Conservation (phyloP, 2,329 filamentous ascomycete species). For the Fragosphaeria purpurea region DNA sequence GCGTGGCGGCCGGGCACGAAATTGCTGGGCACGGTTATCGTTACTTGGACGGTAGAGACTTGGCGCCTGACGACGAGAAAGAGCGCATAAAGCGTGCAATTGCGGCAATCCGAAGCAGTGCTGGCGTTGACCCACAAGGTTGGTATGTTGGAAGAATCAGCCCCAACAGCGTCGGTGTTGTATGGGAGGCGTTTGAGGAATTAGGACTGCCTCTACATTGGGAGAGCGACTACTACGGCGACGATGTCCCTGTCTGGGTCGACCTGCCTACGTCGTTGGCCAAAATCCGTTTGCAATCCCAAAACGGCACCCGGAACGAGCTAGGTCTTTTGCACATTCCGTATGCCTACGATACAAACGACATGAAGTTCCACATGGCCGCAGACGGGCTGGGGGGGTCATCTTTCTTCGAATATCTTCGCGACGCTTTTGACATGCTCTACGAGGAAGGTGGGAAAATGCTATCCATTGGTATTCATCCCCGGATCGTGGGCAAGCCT, state of each 20-base stretch:
- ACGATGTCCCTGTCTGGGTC: conserved; percentile 46
- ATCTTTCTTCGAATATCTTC: neutral
- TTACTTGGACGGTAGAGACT: conserved; percentile 40
- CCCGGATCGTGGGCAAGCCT: neutral
- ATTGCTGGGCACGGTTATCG: conserved; percentile 33
- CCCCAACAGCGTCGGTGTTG: conserved; percentile 33
- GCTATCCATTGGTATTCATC: neutral
- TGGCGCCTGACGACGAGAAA: conserved; percentile 35
- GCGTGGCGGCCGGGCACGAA: conserved; percentile 39
- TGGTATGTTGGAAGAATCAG: conserved; percentile 39
- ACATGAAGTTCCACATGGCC: conserved; percentile 28
- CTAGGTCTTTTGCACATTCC: conserved; percentile 39
- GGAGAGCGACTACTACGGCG: conserved; percentile 40
- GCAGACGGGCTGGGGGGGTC: neutral
- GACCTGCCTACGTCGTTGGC: conserved; percentile 29
- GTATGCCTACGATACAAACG: conserved; percentile 46
- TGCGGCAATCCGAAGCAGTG: conserved; percentile 22
- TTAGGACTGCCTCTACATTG: conserved; percentile 30
- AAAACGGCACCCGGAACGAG: conserved; percentile 21
- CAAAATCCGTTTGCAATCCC: no score
- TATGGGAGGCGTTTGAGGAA: conserved; percentile 29
- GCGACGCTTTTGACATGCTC: neutral
- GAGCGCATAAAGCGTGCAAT: conserved; percentile 35
- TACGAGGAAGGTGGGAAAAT: neutral
- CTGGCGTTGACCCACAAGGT: conserved; percentile 35